phyloP scores from a whole-genome alignment of 2,329 filamentous ascomycete species.

The Tolypocladium guangdongense region DNA sequence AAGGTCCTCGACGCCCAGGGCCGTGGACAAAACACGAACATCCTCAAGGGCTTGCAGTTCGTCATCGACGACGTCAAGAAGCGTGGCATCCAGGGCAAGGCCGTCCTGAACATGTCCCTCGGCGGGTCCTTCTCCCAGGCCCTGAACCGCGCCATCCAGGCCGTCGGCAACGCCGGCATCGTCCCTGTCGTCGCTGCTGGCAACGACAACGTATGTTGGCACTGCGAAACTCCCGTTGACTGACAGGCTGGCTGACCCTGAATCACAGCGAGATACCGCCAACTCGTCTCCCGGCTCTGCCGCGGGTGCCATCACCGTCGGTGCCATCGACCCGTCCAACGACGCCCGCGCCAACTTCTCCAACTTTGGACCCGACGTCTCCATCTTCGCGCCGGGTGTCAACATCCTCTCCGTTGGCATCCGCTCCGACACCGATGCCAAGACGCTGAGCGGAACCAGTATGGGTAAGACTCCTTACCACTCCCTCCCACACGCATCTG shows the following conservation, averaged over 20 bases:
- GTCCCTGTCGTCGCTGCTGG: conserved; percentile 50
- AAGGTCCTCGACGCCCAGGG: conserved; percentile 45
- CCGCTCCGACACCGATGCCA: conserved; percentile 31
- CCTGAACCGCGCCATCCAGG: conserved; percentile 44
- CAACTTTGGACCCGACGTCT: conserved; percentile 45
- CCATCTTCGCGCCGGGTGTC: conserved; percentile 47
- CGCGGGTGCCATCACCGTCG: conserved; percentile 46
- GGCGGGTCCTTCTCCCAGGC: conserved; percentile 37
- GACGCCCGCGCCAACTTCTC: conserved; percentile 42
- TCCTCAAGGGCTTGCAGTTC: conserved; percentile 50
- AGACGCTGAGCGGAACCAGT: conserved; percentile 41
- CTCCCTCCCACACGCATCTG: not conserved
- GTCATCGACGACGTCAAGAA: conserved; percentile 34
- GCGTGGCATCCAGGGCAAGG: conserved; percentile 34
- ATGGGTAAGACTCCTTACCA: conserved; percentile 32
- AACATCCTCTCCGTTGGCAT: conserved; percentile 42
- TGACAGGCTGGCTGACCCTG: conserved; percentile 9
- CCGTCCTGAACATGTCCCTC: conserved; percentile 55
- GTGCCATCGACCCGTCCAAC: conserved; percentile 41
- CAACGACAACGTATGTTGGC: conserved; percentile 35
- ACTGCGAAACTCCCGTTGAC: not conserved
- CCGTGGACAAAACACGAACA: conserved; percentile 23
- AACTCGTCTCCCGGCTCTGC: conserved; percentile 44
- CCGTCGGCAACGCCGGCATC: conserved; percentile 36
- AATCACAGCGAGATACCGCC: conserved; percentile 30